Conservation (phyloP, 352 stramenopile genomes). For the Sclerospora graminicola region DNA sequence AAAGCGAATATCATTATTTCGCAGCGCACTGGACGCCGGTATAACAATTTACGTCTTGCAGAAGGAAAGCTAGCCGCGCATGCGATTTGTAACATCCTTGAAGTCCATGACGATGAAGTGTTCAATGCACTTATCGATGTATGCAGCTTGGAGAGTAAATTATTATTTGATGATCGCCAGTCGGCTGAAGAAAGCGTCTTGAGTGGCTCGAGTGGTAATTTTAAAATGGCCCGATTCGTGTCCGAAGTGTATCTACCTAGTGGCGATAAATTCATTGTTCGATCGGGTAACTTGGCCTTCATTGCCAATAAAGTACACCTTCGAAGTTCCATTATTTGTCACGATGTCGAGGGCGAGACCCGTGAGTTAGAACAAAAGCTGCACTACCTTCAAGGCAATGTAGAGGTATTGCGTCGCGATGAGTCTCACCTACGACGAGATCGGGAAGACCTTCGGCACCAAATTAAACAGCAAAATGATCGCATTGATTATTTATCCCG, state of each 20-base stretch:
- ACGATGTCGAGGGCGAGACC: slow-evolving; percentile 57
- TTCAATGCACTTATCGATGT: slow-evolving; percentile 79
- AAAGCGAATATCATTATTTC: slow-evolving; percentile 79
- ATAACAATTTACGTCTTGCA: slow-evolving; percentile 44
- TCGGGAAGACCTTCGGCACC: slow-evolving; percentile 28
- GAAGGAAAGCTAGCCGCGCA: slow-evolving; percentile 40
- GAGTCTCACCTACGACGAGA: slow-evolving; percentile 35
- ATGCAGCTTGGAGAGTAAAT: slow-evolving; percentile 64
- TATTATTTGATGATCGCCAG: slow-evolving; percentile 57
- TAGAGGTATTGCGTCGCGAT: slow-evolving; percentile 41
- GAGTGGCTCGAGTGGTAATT: slow-evolving; percentile 40
- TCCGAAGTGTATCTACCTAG: slow-evolving; percentile 59
- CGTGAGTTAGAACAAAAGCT: slow-evolving; percentile 43
- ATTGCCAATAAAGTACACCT: slow-evolving; percentile 62
- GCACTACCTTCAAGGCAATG: slow-evolving; percentile 34
- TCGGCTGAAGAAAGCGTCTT: slow-evolving; percentile 44
- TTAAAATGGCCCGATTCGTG: slow-evolving; percentile 54
- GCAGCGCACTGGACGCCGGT: slow-evolving; percentile 37
- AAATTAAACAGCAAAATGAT: slow-evolving; percentile 40
- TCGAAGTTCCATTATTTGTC: slow-evolving; percentile 62
- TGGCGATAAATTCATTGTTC: slow-evolving; percentile 73
- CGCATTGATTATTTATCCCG: slow-evolving; percentile 45
- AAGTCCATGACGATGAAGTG: slow-evolving; percentile 63
- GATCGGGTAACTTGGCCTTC: slow-evolving; percentile 64
- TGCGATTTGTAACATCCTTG: slow-evolving; percentile 67